A percentile compares a stretch with the other conserved stretches of the same genome.
These are phyloP conservation scores for Coemansia sp. DNA, from an alignment of 192 early-diverging fungal species.

Conservation along the genomic window DNA sequence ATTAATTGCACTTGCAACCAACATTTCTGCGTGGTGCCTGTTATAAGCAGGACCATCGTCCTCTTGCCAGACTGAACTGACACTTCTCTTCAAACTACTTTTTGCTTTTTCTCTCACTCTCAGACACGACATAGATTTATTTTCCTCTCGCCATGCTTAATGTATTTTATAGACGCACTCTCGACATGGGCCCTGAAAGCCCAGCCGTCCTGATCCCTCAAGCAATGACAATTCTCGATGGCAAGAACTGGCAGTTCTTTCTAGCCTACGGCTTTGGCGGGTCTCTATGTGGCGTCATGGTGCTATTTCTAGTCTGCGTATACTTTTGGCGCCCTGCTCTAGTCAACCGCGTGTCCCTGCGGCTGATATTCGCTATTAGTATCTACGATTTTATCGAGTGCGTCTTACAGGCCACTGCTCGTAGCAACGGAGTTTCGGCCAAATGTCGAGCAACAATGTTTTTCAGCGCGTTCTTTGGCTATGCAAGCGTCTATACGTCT, in stretches of 20 bases:
- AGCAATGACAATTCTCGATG: background rate
- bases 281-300: constrained; percentile 16
- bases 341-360: constrained; percentile 39
- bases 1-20: background rate
- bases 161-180: background rate
- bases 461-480: constrained; percentile 24
- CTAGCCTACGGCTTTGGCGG: constrained; percentile 14
- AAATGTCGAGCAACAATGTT: constrained; percentile 12
- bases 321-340: constrained; percentile 38
- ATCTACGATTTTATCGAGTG: constrained; percentile 33
- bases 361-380: constrained; percentile 40
- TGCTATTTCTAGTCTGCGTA: constrained; percentile 18
- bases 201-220: background rate
- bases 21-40: background rate
- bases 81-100: background rate
- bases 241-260: constrained; percentile 8
- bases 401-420: constrained; percentile 5
- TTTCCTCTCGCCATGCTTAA: background rate
- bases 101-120: background rate
- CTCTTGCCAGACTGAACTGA: background rate
- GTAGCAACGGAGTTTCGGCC: background rate
- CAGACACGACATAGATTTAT: background rate
- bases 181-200: constrained; percentile 16
- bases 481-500: constrained; percentile 32
- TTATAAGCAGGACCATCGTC: background rate